Base-by-base conservation (phyloP, 768 basidiomycete genomes). In the Lactarius sp. region DNA sequence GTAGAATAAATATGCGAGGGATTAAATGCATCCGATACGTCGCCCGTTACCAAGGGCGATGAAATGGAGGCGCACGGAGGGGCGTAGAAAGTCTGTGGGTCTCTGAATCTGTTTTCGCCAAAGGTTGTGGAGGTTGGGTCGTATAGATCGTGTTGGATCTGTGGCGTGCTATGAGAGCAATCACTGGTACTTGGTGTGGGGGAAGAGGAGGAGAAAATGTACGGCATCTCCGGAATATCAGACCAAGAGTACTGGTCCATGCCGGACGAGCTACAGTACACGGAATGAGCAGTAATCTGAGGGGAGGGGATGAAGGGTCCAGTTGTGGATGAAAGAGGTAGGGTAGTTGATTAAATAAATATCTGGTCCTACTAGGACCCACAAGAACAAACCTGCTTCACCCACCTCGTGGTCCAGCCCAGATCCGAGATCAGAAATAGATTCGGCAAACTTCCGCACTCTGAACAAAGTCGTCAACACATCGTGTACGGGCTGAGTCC, bases 381-480 rank as follows among this genome's bases (percentile, higher is more conserved):
- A 64, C 63, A 64, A 60, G 53, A 31, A 44, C 49, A 64, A 64
- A 64, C 18, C 36, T 10, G 34, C 22, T 56, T 51, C 53, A 34
- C 50, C 13, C 37, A 16, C 57, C 57, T 54, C 52, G 58, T 58
- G 59, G 64, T n/a, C 47, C 31, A 62, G 54, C 55, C 51, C 47
- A 62, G 56, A 41, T 62, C 61, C 54, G 64, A 56, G 64, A 60
- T 60, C 58, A 59, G 52, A 58, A 60, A 52, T 8, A 22, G 39
- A 55, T 47, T 56, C 59, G 59, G 59, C 54, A 60, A 65, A 4
- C 52, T 37, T 37, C 64, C 42, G 49, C 49, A 39, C 47, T 46
- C 50, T 60, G 64, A 65, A 60, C 64, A 65, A 65, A 60, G 64
- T 65, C 58, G 16, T 42, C 59, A 52, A 52, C 27, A 46, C 46